Conservation (phyloP, 2,329 filamentous ascomycete species). For the Cladophialophora carrionii region DNA sequence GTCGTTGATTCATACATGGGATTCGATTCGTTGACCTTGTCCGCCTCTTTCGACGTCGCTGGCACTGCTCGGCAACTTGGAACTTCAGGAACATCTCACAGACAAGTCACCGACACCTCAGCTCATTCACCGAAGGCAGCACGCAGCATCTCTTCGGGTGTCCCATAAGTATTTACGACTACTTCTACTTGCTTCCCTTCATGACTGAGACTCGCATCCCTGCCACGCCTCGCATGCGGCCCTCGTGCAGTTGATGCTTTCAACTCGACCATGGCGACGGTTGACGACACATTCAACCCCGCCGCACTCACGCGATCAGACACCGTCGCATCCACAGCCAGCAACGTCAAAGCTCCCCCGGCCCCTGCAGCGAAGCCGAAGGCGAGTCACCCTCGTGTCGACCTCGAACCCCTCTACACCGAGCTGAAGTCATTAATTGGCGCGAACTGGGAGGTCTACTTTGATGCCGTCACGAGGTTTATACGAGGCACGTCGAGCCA, state of each 20-base stretch:
- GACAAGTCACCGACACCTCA: background rate
- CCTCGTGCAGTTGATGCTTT: background rate
- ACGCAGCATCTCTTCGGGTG: background rate
- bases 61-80: background rate
- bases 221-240: background rate
- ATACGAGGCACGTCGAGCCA: slow-evolving; percentile 55
- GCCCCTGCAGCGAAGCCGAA: slow-evolving; percentile 51
- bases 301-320: slow-evolving; percentile 41
- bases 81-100: background rate
- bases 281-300: slow-evolving; percentile 42
- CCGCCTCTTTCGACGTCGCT: background rate
- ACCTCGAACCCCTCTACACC: slow-evolving; percentile 65
- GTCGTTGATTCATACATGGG: background rate
- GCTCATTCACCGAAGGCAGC: background rate
- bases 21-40: background rate
- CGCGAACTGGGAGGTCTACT: slow-evolving; percentile 64
- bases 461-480: slow-evolving; percentile 61
- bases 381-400: slow-evolving; percentile 60
- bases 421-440: slow-evolving; percentile 63
- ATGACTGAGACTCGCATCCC: background rate
- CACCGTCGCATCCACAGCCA: slow-evolving; percentile 32
- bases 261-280: slow-evolving; percentile 30
- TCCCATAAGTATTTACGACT: background rate
- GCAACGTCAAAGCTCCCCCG: slow-evolving; percentile 29
- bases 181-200: background rate